Evolutionary conservation across 2,329 filamentous ascomycete species (phyloP), one percentile per base, ranked within the genome.

Genomic region (Sodiomyces alkalinus): DNA sequence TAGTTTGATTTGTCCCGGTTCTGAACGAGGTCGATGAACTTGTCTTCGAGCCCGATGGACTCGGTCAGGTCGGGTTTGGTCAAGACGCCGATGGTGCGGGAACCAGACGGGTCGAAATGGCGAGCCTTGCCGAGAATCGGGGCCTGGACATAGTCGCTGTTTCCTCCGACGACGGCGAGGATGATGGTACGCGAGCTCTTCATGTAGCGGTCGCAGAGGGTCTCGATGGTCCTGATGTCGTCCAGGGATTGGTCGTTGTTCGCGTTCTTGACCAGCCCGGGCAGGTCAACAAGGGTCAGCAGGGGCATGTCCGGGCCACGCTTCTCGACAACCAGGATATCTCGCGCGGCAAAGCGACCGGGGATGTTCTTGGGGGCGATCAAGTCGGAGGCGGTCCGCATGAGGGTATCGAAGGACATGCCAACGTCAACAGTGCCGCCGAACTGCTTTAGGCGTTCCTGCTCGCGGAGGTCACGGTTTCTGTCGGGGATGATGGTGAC

Each of bases 231-330:
- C 33, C 56, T 49, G 30, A 65, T 64, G 23, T 71, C 68, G 14
- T 56, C 49, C 17, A 58, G 52, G 2, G 62, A 65, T 41, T 72
- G 64, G 30, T 64, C 56, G 17, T 57, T 53, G 35, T 63, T 68
- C 38, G 58, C 59, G 7, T 68, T 62, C 18, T 58, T 55, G 17
- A 73, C 63, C 2, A 75, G 48, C 2, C 71, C 69, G 0, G 70
- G 71, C 19, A 76, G 52, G 44, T 76, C 71, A 6, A 75, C 67
- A 1, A 75, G 55, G 0, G 68, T 75, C 23, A 76, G 47, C 11
- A 74, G 56, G 2, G 68, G 67, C 51, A 68, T 62, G 8, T 68
- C 60, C 0, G 68, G 69, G 0, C 70, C 69, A 8, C 56, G 59
- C 41, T 73, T 62, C 39, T 75, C 68, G 1, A 75, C 58, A 1